Percentiles rank a stretch among this genome's conserved stretches.
These are phyloP conservation scores for Thermothielavioides terrestris DNA, from an alignment of 495 filamentous ascomycete species.

Conservation along the genomic window DNA sequence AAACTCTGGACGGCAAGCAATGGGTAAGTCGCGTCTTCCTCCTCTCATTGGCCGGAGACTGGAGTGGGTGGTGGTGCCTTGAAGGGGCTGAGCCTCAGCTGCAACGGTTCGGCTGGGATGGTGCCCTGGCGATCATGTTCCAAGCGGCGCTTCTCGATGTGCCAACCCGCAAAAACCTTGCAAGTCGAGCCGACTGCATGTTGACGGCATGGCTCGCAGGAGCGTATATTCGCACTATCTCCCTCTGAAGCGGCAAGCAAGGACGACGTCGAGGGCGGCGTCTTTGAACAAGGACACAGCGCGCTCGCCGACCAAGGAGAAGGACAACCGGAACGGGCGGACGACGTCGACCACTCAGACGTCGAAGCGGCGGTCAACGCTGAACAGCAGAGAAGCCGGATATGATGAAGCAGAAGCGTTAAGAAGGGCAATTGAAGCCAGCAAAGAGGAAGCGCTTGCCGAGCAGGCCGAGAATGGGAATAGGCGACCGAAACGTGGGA, in stretches of 20 bases:
- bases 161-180: not conserved
- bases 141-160: conserved; percentile 1
- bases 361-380: conserved; percentile 86
- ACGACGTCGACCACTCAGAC: conserved; percentile 38
- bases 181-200: not conserved
- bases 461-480: conserved; percentile 41
- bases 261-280: conserved; percentile 43
- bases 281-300: conserved; percentile 50
- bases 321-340: conserved; percentile 38
- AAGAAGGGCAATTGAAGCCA: conserved; percentile 85
- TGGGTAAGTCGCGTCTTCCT: conserved; percentile 65
- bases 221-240: conserved; percentile 50
- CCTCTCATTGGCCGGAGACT: conserved; percentile 1
- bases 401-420: conserved; percentile 93
- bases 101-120: conserved; percentile 18
- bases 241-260: conserved; percentile 40
- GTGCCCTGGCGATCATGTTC: conserved; percentile 21
- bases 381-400: conserved; percentile 93
- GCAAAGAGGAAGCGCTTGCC: conserved; percentile 59
- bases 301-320: conserved; percentile 42
- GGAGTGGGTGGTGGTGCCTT: too few species aligned
- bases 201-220: conserved; percentile 34
- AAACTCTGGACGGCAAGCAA: conserved; percentile 66
- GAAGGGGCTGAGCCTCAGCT: conserved; percentile 23
- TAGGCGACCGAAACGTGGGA: conserved; percentile 67